Conservation (phyloP, 2,329 filamentous ascomycete species). For the Clonostachys sp. region DNA sequence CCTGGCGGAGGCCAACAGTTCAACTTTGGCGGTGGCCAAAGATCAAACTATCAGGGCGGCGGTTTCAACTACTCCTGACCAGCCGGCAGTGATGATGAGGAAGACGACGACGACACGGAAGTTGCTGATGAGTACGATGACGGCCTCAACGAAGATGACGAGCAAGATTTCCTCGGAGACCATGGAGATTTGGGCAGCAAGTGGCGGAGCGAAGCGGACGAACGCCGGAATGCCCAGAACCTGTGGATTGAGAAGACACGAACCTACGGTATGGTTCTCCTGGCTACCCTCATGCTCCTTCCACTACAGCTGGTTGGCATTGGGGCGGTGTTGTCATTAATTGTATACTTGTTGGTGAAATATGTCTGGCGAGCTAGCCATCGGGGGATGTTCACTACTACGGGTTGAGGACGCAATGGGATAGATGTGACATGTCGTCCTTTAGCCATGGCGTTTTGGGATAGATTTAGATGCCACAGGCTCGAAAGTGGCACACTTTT, state of each 20-base stretch:
- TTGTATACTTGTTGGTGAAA: conserved; percentile 33
- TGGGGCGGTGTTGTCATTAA: conserved; percentile 24
- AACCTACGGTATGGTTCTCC: conserved; percentile 30
- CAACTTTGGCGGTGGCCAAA: conserved; percentile 40
- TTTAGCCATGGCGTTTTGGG: too few relatives aligned
- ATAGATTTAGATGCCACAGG: too few relatives aligned
- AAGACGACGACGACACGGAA: conserved; percentile 23
- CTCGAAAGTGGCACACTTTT: too few relatives aligned
- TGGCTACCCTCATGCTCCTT: conserved; percentile 41
- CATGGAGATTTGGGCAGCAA: conserved; percentile 12
- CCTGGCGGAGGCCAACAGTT: conserved; percentile 46
- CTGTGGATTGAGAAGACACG: conserved; percentile 34
- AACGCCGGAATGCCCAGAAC: conserved; percentile 25
- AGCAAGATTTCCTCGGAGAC: conserved; percentile 10
- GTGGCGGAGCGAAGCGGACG: conserved; percentile 18
- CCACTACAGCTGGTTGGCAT: conserved; percentile 33
- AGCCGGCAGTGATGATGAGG: conserved; percentile 28
- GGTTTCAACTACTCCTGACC: conserved; percentile 45
- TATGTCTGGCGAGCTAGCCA: too few relatives aligned
- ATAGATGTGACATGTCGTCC: too few relatives aligned
- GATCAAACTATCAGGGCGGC: conserved; percentile 26
- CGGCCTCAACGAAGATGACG: conserved; percentile 14
- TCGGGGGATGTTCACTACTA: too few relatives aligned
- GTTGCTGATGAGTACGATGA: conserved; percentile 14
- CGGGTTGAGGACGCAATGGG: too few relatives aligned